Percentiles rank a stretch among this genome's conserved stretches.
Evolutionary conservation across 495 filamentous ascomycete species (phyloP).

Genomic region (Podospora fimiseda): DNA sequence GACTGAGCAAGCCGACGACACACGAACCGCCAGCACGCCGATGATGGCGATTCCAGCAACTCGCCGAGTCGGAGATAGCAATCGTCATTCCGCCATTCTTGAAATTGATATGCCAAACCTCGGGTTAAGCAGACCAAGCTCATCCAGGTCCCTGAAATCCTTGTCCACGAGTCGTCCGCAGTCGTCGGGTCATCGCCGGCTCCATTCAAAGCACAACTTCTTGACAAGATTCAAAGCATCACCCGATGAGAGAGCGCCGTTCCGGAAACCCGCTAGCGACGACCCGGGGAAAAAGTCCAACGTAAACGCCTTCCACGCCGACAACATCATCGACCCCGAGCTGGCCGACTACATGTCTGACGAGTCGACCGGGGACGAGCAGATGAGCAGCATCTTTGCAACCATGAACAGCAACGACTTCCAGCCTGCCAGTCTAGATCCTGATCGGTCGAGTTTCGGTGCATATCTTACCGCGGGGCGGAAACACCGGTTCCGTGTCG

Average conservation of each 20-base stretch:
- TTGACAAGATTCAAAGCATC: conserved; percentile 52
- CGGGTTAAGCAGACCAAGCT: conserved; percentile 70
- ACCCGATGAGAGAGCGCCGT: conserved; percentile 71
- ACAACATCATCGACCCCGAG: conserved; percentile 97
- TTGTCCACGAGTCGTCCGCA: conserved; percentile 60
- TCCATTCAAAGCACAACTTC: conserved; percentile 80
- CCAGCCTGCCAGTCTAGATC: conserved; percentile 40
- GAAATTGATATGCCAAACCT: conserved; percentile 66
- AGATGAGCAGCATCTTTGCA: conserved; percentile 77
- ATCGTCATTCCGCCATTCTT: conserved; percentile 78
- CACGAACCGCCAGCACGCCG: conserved; percentile 46
- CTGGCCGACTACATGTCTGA: conserved; percentile 94
- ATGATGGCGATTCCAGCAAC: conserved; percentile 88
- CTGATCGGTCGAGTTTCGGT: conserved; percentile 42
- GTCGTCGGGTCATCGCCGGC: conserved; percentile 71
- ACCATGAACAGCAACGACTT: conserved; percentile 51
- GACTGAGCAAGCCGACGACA: conserved; percentile 36
- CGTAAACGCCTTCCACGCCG: conserved; percentile 87
- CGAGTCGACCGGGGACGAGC: conserved; percentile 85
- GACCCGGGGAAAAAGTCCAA: conserved; percentile 51
- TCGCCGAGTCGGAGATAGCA: conserved; percentile 72
- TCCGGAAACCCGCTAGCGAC: conserved; percentile 72
- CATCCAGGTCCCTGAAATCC: conserved; percentile 86
- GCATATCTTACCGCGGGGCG: conserved; percentile 57
- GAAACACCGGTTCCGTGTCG: conserved; percentile 64